Evolutionary conservation across 148 eudicot species (phyloP), one percentile per base, ranked within the genome.

Genomic region (Camellia sinensis): DNA sequence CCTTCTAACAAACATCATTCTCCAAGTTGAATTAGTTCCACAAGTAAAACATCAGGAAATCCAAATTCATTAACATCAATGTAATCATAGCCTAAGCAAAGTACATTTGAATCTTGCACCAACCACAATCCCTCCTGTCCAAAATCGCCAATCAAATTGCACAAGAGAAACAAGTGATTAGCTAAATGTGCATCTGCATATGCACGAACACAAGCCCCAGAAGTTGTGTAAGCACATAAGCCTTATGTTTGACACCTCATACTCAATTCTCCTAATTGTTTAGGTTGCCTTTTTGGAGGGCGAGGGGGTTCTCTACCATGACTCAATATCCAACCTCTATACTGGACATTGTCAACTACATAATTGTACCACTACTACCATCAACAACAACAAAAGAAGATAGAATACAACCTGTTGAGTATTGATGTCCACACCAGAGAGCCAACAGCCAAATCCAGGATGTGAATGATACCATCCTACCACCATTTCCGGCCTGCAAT

Each of bases 401-500:
- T 40, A 18, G 74, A 71, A 59, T 19, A 54, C 43, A 43, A 92
- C 93, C n/a, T n/a, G n/a, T n/a, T n/a, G n/a, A n/a, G n/a, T n/a
- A n/a, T n/a, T n/a, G n/a, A n/a, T n/a, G n/a, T n/a, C n/a, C n/a
- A n/a, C n/a, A n/a, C n/a, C n/a, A n/a, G n/a, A n/a, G n/a, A n/a
- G n/a, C n/a, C n/a, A n/a, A n/a, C n/a, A n/a, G n/a, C n/a, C n/a
- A n/a, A n/a, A n/a, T n/a, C n/a, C n/a, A n/a, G n/a, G n/a, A n/a
- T n/a, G n/a, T n/a, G n/a, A n/a, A n/a, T n/a, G n/a, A n/a, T n/a
- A n/a, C n/a, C n/a, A n/a, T n/a, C 95, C 95, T 19, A 90, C 96
- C 68, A 92, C 96, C 96, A 92, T 92, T 84, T 92, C 96, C 4
- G 96, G 96, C 83, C 96, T 92, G 79, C 12, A 82, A 79, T 73